phyloP scores from a whole-genome alignment of 2,329 filamentous ascomycete species.

The Epichloe bromicola region DNA sequence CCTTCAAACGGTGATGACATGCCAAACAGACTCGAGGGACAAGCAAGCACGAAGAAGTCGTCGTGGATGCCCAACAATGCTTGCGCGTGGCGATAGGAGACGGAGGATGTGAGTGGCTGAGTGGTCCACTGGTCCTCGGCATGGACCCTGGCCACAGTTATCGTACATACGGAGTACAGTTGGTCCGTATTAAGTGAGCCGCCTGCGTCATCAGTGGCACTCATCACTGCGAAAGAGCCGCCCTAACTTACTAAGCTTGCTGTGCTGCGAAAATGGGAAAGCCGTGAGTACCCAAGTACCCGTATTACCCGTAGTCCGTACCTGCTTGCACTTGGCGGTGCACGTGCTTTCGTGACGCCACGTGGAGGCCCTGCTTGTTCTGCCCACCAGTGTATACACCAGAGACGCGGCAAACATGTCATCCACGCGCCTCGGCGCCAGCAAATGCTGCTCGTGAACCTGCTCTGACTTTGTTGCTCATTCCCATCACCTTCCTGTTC shows the following conservation, averaged over 20 bases:
- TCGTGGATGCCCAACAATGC: no score
- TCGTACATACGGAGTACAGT: no score
- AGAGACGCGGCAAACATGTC: not conserved
- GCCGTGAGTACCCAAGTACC: no score
- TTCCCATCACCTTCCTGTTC: not conserved
- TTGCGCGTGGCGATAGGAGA: no score
- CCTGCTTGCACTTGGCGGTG: no score
- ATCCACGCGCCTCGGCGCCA: not conserved
- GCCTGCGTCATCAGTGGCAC: not conserved
- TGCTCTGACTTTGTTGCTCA: not conserved
- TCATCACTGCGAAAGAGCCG: not conserved
- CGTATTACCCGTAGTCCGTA: no score
- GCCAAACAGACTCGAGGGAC: no score
- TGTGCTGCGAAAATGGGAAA: not conserved
- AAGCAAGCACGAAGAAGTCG: no score
- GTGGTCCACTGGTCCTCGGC: not conserved
- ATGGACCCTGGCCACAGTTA: not conserved
- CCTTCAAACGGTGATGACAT: no score
- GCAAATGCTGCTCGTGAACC: not conserved
- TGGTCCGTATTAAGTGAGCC: not conserved
- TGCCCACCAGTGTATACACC: not conserved
- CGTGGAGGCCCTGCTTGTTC: not conserved
- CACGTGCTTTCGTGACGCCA: slow-evolving; percentile 3
- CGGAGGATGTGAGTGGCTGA: not conserved
- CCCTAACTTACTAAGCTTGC: not conserved